Evolutionary conservation across 2,329 filamentous ascomycete genomes (phyloP), one percentile per base, ranked within the genome.

Genomic region (Diaporthe ilicicola): DNA sequence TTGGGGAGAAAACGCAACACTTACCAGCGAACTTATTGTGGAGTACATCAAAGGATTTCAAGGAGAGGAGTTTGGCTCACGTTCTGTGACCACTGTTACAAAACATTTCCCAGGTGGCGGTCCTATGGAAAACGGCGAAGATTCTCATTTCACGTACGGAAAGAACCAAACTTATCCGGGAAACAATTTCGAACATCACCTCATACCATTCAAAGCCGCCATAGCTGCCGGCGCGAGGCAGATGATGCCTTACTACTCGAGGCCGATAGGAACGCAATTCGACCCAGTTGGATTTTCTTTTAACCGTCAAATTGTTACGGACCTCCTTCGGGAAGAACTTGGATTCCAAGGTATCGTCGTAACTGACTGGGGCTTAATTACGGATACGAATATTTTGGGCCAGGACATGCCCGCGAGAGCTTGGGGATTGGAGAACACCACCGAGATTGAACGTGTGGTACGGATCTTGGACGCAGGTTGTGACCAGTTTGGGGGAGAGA

Each of bases 101-200:
- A 88, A 88, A 76, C 86, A 88, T 72, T 88, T 88, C 73, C 86
- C 86, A 0, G 86, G 86, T 5, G 84, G 81, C 6, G 86, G 86
- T 0, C 81, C 85, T 0, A 81, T 84, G 74, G 77, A 85, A 69
- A 78, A 84, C 56, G 86, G 86, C n/a, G 84, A 87, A 56, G 86
- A 88, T 73, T 82, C 84, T 22, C 86, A 88, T 69, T 88, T 88
- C 72, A 76, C 77, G 0, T 87, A 87, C 67, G 86, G 86, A 48
- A 86, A 86, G 75, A 85, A 87, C 64, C 78, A 82, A 70, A 83
- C 82, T 0, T 88, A 87, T 55, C 86, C 85, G 0, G 86, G 85
- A 2, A 75, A 83, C 59, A 86, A 87, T 72, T 78, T 86, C 17
- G 84, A 86, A 0, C 79, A 87, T 69, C 85, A 87, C 70, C 78